A percentile compares a stretch with the other conserved stretches of the same genome.
phyloP scores from a whole-genome alignment of 768 basidiomycete species.

The Tricholomella constricta region DNA sequence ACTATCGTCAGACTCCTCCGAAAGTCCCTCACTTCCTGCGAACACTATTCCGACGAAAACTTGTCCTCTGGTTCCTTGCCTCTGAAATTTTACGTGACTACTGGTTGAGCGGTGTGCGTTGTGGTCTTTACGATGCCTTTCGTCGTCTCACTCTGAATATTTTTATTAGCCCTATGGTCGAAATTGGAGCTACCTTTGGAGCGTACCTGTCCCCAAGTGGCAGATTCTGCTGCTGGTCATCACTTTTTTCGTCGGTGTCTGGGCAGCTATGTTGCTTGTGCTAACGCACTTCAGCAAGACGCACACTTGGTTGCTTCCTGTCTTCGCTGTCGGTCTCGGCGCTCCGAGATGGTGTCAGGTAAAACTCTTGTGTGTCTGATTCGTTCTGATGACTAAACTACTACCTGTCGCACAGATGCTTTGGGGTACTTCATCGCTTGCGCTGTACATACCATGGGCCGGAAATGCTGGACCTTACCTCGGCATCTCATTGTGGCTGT shows the following conservation, averaged over 20 bases:
- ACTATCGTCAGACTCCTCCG: slow-evolving; percentile 90
- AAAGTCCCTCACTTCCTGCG: slow-evolving; percentile 92
- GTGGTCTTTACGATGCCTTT: background rate
- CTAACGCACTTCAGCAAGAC: slow-evolving; percentile 89
- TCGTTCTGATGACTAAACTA: background rate
- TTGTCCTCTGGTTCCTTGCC: slow-evolving; percentile 94
- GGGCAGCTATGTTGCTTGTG: slow-evolving; percentile 73
- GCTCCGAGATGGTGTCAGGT: slow-evolving; percentile 96
- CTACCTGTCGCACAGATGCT: slow-evolving; percentile 56
- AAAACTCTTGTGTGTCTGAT: slow-evolving; percentile 12
- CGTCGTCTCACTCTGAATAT: slow-evolving; percentile 14
- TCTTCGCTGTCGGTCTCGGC: slow-evolving; percentile 93
- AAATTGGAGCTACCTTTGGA: slow-evolving; percentile 95
- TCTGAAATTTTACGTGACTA: slow-evolving; percentile 92
- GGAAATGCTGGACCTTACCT: slow-evolving; percentile 85
- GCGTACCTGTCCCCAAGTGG: slow-evolving; percentile 78
- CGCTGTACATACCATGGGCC: slow-evolving; percentile 93
- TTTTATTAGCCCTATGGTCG: slow-evolving; percentile 77
- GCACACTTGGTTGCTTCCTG: slow-evolving; percentile 93
- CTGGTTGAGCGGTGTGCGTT: slow-evolving; percentile 82
- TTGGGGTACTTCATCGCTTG: slow-evolving; percentile 94
- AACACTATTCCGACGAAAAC: slow-evolving; percentile 86
- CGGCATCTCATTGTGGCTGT: slow-evolving; percentile 88
- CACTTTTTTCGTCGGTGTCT: slow-evolving; percentile 85
- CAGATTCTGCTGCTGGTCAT: slow-evolving; percentile 79